Evolutionary conservation across 768 basidiomycete genomes (phyloP), one percentile per base, ranked within the genome.

Genomic region (Mycena rebaudengoi): DNA sequence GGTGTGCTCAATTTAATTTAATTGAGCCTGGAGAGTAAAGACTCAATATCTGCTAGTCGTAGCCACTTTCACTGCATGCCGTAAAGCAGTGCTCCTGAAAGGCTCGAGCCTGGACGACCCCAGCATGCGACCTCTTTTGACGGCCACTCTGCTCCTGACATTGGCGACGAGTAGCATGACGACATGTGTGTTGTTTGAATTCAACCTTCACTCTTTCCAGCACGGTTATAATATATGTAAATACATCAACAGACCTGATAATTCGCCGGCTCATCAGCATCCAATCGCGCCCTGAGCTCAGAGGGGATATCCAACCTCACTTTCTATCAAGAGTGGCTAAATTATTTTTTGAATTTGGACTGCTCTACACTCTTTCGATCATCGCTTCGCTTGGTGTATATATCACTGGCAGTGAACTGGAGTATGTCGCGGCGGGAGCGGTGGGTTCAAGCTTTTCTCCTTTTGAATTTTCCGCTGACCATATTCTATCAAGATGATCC

Each of bases 261-360:
- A 26, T 56, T 11, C 53, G 53, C 12, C 53, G 54, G 1, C 30
- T 63, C 7, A 14, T 41, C 25, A 35, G 1, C 16, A 29, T 30
- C 18, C 26, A 43, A n/a, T 4, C 21, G 7, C 5, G 5, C 14
- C n/a, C 20, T n/a, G 14, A 25, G 16, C 14, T 43, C 1, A 16
- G 39, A n/a, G 40, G 23, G 12, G 4, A 11, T 3, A 29, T 56
- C 5, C 48, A 10, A 18, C 52, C 52, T 12, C 53, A 63, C 23
- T 25, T 63, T 14, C 43, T 63, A 3, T 28, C 37, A 2, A 28
- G 40, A 21, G 28, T 56, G 13, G 54, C 53, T 7, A 56, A 7
- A 2, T 50, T 56, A 50, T 63, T 63, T 12, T 56, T 63, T 20
- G 61, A 63, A 44, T 56, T 54, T 13, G 61, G 61, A 7, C 10